Conservation (phyloP, 495 filamentous ascomycete genomes). For the Aspergillus wentii region DNA sequence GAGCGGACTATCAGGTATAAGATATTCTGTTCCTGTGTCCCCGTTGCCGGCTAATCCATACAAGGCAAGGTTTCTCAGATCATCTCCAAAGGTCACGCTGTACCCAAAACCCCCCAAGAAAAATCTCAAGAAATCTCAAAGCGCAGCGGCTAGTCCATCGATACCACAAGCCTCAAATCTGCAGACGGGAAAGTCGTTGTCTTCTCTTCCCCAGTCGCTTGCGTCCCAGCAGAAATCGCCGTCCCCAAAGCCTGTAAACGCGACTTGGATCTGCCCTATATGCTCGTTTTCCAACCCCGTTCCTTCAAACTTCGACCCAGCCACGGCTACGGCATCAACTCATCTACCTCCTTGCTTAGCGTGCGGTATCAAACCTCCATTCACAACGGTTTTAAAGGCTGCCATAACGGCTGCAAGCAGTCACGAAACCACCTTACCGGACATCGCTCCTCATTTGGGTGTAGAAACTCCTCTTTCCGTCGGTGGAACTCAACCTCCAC, state of each 20-base stretch:
- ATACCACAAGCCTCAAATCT: conserved; percentile 17
- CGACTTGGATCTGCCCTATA: conserved; percentile 97
- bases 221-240: conserved; percentile 12
- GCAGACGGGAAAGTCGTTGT: conserved; percentile 17
- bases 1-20: conserved; percentile 82
- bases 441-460: conserved; percentile 8
- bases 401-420: conserved; percentile 63
- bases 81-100: conserved; percentile 87
- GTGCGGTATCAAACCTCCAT: conserved; percentile 88
- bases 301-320: conserved; percentile 85
- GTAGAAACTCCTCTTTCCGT: conserved; percentile 2
- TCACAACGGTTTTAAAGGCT: conserved; percentile 78
- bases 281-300: conserved; percentile 96
- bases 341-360: conserved; percentile 82
- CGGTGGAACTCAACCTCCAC: conserved; percentile 5
- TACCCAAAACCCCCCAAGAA: conserved; percentile 70
- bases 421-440: conserved; percentile 35
- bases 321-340: conserved; percentile 67
- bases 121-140: conserved; percentile 28
- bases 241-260: conserved; percentile 40
- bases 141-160: conserved; percentile 29
- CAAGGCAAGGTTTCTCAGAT: conserved; percentile 90
- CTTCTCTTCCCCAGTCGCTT: conserved; percentile 18
- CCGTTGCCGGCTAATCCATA: conserved; percentile 12
- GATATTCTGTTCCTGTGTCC: conserved; percentile 2